Evolutionary conservation across 495 filamentous ascomycete species (phyloP), one percentile per base, ranked within the genome.

Genomic region (Bacidia rubella): DNA sequence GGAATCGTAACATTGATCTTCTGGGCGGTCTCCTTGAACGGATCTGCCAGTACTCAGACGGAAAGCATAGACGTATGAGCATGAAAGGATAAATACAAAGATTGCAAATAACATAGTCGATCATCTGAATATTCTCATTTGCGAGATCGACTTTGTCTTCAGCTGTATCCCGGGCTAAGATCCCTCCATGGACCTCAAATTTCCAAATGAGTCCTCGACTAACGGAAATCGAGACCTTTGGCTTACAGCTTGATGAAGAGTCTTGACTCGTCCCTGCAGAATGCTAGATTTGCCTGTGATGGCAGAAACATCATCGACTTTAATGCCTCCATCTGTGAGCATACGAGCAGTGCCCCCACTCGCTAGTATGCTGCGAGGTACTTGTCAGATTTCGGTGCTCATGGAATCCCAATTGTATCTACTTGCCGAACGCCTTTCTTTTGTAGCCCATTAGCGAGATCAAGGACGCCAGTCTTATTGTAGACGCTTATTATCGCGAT

Each of bases 211-310:
- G 23, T n/a, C 40, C 3, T 43, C 40, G n/a, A n/a, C n/a, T n/a
- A n/a, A n/a, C n/a, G n/a, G n/a, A n/a, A n/a, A n/a, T n/a, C n/a
- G n/a, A n/a, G n/a, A n/a, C n/a, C n/a, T n/a, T n/a, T n/a, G n/a
- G 26, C 24, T 50, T 39, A 50, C 47, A 32, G 85, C 86, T 11
- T 90, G 92, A 72, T 97, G 90, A 40, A 97, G 82, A 47, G 90
- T 96, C 81, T 97, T 96, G 63, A 97, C 92, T 65, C 93, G 78
- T 43, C 93, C 92, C 56, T 83, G 81, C 26, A 98, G 82, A 84
- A 98, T 96, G 74, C 97, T 93, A 29, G 93, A 92, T n/a, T 90
- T 87, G 65, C 95, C 86, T 27, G 92, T 98, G 68, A 98, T 96
- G 63, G 86, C 86, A 53, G 88, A 95, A 57, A 98, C 85, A 71